Base-by-base conservation (phyloP, 208 protist genomes). In the Leishmania tropica region DNA sequence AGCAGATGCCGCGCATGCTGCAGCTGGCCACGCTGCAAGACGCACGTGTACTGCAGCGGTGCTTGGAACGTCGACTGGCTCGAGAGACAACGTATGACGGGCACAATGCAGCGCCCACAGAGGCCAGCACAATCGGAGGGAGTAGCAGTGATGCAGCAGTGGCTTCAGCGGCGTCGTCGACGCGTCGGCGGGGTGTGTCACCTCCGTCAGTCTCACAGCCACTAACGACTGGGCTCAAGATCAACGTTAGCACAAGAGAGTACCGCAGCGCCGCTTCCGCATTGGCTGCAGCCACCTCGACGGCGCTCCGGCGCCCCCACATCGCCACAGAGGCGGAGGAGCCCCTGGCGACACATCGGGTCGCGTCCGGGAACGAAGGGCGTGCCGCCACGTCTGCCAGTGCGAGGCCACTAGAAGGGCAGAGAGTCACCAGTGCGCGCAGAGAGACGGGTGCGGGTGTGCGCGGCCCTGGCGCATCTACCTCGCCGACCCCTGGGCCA, bases 21-120 rank as follows among this genome's bases (percentile, higher is more conserved):
- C 83, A 86, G 42, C 74, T 86, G 65, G 76, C 80, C 64, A 86
- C 83, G 7, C 37, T 86, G 67, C 78, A 86, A 42, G 56, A 62
- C 67, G 62, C 60, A 7, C 54, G 31, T 24, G 65, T 73, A n/a
- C 40, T 86, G 65, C 78, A 68, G 76, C 40, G 42, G 21, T 75
- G 75, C 1, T 35, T 64, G 19, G 65, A 76, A 40, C 17, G 19
- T 70, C 78, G 83, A 54, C 67, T 82, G 47, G 45, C 53, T 2
- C 45, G 45, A 24, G 70, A 53, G n/a, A 7, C 68, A 7, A 42
- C 40, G n/a, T 6, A 17, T 28, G 31, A 71, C 0, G 37, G 6
- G 45, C 35, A 2, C 28, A 28, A 54, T 53, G n/a, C 72, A 62
- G n/a, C 31, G 1, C 19, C 31, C 31, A 51, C 48, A 21, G 51